A percentile compares a stretch with the other conserved stretches of the same genome.
These are phyloP conservation scores for Aspergillus novoparasiticus DNA, from an alignment of 2,329 filamentous ascomycete species.

Conservation along the genomic window DNA sequence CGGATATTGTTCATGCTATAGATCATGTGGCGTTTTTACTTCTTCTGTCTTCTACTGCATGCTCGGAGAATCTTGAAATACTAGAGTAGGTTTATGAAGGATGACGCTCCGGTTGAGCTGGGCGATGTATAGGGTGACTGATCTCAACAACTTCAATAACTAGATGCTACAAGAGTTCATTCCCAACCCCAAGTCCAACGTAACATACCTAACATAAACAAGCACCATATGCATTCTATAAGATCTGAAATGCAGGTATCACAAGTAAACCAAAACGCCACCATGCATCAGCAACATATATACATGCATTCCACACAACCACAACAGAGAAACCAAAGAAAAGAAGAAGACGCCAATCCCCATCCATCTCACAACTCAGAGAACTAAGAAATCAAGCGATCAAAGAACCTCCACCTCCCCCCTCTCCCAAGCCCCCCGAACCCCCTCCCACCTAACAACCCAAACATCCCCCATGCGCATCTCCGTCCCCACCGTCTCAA, in stretches of 20 bases:
- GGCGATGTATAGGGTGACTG: neutral
- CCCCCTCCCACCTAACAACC: slow-evolving; percentile 74
- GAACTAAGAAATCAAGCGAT: neutral
- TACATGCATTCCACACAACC: neutral
- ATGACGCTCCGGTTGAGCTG: neutral
- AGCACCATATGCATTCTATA: neutral
- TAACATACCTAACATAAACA: neutral
- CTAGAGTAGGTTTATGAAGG: neutral
- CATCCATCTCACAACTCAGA: neutral
- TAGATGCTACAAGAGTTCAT: neutral
- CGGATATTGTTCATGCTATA: slow-evolving; percentile 11
- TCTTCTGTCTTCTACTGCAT: neutral
- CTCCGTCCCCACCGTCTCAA: slow-evolving; percentile 36
- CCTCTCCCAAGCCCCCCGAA: slow-evolving; percentile 55
- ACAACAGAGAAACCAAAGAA: neutral
- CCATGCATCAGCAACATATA: neutral
- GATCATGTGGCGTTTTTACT: slow-evolving; percentile 4
- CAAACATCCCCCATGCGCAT: slow-evolving; percentile 64
- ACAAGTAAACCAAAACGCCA: slow-evolving; percentile 5
- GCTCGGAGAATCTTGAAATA: neutral
- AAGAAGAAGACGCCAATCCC: neutral
- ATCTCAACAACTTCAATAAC: neutral
- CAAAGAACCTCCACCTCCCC: slow-evolving; percentile 49
- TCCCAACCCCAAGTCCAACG: neutral
- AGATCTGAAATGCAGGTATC: neutral